phyloP scores from a whole-genome alignment of 2,329 filamentous ascomycete genomes.

The Neonectria sp. region DNA sequence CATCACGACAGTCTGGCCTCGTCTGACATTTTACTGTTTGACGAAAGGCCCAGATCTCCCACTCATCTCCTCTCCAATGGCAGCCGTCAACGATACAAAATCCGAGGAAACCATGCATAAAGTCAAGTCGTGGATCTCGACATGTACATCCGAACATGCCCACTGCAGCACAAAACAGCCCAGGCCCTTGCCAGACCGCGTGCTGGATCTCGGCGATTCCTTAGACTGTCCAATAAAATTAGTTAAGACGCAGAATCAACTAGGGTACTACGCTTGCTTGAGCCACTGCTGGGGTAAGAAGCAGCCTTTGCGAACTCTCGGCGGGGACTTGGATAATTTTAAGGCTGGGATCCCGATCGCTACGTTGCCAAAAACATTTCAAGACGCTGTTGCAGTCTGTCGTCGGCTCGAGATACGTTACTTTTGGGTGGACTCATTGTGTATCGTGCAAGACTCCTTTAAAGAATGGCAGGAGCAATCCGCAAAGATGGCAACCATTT shows the following conservation, averaged over 20 bases:
- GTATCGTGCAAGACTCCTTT: conserved; percentile 24
- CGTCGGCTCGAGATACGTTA: conserved; percentile 25
- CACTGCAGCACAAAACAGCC: conserved; percentile 28
- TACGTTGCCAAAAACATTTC: conserved; percentile 22
- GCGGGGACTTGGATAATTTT: not conserved
- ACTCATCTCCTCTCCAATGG: conserved; percentile 19
- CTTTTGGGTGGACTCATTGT: conserved; percentile 31
- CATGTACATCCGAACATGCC: conserved; percentile 26
- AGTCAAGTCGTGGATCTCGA: conserved; percentile 22
- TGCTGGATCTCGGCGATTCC: conserved; percentile 23
- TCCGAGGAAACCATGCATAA: conserved; percentile 30
- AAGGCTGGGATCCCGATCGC: conserved; percentile 9
- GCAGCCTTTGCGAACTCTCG: conserved; percentile 16
- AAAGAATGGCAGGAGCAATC: conserved; percentile 29
- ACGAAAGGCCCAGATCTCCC: conserved; percentile 14
- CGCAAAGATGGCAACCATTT: conserved; percentile 31
- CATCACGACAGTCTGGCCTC: conserved; percentile 6
- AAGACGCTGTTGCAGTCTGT: conserved; percentile 23
- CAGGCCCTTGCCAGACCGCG: conserved; percentile 24
- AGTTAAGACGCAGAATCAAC: conserved; percentile 22
- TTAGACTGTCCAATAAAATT: conserved; percentile 7
- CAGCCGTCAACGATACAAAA: conserved; percentile 26
- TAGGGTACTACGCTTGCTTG: conserved; percentile 21
- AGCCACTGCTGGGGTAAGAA: conserved; percentile 29
- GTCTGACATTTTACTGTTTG: conserved; percentile 23